A percentile compares a stretch with the other conserved stretches of the same genome.
phyloP scores from a whole-genome alignment of 306 rosid species.

The Begonia loranthoides region DNA sequence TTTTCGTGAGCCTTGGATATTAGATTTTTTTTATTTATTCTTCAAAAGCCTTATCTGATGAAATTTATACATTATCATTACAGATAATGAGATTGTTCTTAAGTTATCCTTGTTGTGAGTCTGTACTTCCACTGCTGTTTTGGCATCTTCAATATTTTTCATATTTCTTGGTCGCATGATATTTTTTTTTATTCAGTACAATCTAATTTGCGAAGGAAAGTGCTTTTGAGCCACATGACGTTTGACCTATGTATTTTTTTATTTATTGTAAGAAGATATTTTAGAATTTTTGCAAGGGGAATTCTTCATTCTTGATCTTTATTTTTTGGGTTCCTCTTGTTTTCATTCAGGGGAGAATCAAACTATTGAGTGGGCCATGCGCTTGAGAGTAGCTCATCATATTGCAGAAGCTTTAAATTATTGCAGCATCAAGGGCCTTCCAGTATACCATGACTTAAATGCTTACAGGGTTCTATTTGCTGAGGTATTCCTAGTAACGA shows the following conservation, averaged over 20 bases:
- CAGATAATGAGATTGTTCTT: too few relatives aligned
- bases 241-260: background rate
- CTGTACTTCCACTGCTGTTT: too few relatives aligned
- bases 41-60: too few relatives aligned
- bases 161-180: background rate
- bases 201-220: background rate
- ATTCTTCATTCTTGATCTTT: background rate
- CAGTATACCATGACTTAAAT: constrained; percentile 85
- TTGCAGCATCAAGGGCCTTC: constrained; percentile 76
- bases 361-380: constrained; percentile 97
- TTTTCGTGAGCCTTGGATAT: too few relatives aligned
- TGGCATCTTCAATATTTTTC: too few relatives aligned
- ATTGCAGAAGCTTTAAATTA: constrained; percentile 89
- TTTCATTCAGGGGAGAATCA: constrained; percentile 76
- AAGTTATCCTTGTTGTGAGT: too few relatives aligned
- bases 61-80: too few relatives aligned
- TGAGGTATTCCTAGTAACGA: constrained; percentile 36
- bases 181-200: background rate
- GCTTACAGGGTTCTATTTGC: constrained; percentile 94
- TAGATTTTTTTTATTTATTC: too few relatives aligned
- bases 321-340: constrained; percentile 11
- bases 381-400: constrained; percentile 67
- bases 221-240: background rate
- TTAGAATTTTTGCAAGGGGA: background rate
- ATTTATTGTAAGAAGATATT: too few relatives aligned